Percentiles rank a stretch among this genome's conserved stretches.
Evolutionary conservation across 2,329 filamentous ascomycete species (phyloP).

Genomic region (Sporothrix euskadiensis): DNA sequence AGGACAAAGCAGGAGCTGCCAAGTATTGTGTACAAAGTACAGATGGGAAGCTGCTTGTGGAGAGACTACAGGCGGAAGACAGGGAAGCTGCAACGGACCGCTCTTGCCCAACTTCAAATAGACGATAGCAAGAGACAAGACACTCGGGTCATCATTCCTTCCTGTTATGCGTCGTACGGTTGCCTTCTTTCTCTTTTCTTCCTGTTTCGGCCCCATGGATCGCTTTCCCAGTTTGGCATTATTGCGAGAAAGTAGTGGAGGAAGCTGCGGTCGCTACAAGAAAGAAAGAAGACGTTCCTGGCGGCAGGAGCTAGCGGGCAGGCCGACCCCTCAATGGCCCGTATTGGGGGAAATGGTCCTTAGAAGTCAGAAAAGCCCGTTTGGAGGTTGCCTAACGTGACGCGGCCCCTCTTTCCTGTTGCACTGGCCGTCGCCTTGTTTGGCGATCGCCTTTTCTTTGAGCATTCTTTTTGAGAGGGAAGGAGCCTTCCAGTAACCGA

Average conservation of each 20-base stretch:
- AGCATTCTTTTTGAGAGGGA: background rate
- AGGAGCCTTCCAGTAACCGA: background rate
- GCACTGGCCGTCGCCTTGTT: background rate
- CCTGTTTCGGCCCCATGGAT: background rate
- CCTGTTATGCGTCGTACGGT: background rate
- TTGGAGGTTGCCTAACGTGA: constrained; percentile 16
- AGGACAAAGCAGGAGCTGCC: background rate
- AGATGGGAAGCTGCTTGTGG: background rate
- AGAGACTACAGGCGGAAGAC: background rate
- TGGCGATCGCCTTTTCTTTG: background rate
- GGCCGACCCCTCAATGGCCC: constrained; percentile 8
- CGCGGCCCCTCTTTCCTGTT: constrained; percentile 18
- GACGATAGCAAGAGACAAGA: background rate
- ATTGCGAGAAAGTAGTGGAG: background rate
- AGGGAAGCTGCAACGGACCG: constrained; percentile 2
- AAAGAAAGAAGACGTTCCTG: background rate
- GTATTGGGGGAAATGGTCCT: background rate
- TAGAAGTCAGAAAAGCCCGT: background rate
- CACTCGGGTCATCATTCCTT: constrained; percentile 13
- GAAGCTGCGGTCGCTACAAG: background rate
- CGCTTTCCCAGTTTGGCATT: background rate
- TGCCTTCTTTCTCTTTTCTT: constrained; percentile 2
- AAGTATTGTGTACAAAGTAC: background rate
- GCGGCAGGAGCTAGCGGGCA: constrained; percentile 8
- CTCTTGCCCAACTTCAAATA: background rate